Evolutionary conservation across 2,329 filamentous ascomycete species (phyloP), one percentile per base, ranked within the genome.

Genomic region (Camillea tinctor): DNA sequence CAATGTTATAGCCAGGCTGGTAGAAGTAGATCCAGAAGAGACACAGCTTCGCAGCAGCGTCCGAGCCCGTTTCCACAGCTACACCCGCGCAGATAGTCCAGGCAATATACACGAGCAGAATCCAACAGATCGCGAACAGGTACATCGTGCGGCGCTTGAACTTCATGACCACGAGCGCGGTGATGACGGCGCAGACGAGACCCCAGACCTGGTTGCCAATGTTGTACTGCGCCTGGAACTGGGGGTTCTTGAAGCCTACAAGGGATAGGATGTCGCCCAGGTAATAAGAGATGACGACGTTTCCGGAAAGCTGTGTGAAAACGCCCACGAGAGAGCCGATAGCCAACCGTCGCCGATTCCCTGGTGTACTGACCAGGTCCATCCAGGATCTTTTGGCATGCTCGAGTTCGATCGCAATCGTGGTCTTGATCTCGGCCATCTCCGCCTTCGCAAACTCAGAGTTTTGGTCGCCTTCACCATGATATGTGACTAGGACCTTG

Each of bases 11-110:
- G 61, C 74, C 77, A 1, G 82, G 81, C 7, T 79, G 78, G 70
- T 84, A 86, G 19, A 77, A 74, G 62, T 84, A 86, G 66, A 82
- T 84, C 71, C 84, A 86, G 69, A 86, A 79, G 30, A 88, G 74
- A 40, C 73, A 74, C 1, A 79, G 73, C 22, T 75, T 73, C 30
- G 71, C 74, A 8, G 77, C 75, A 15, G 63, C 69, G 61, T 64
- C 59, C 22, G 65, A 68, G 9, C 66, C 63, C 8, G 62, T 63
- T 22, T 72, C 57, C n/a, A 71, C 60, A 4, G 74, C 70, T 15
- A 71, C 67, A 4, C 70, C 69, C 3, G 79, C 75, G 11, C 76
- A 78, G 44, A 86, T 77, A 0, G 84, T 87, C 77, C 83, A 85
- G 22, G 75, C 76, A 48, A 84, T 81, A 67, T 86, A 89, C 3